Conservation (phyloP, 1,284 basidiomycete genomes). For the Rhodotorula sp. region DNA sequence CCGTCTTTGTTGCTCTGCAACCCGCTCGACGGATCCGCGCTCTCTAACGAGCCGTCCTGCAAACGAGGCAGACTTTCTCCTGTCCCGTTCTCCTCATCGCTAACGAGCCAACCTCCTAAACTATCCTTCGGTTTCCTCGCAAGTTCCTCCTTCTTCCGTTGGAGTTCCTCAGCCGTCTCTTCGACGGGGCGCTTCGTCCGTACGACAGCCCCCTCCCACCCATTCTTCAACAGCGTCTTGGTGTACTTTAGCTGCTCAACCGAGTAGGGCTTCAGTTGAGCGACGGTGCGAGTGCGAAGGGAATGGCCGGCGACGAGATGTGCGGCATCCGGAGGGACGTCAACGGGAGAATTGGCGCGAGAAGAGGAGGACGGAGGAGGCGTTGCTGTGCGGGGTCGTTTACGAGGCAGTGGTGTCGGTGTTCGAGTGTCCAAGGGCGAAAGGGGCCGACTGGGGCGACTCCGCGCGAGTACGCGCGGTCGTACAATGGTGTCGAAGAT, state of each 20-base stretch:
- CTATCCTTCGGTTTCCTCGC: conserved; percentile 19
- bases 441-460: neutral
- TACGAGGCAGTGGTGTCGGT: too few species aligned
- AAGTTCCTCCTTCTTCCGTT: conserved; percentile 20
- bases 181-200: conserved; percentile 32
- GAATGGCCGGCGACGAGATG: conserved; percentile 14
- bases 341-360: neutral
- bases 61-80: neutral
- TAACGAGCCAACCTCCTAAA: conserved; percentile 39
- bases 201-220: conserved; percentile 51
- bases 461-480: neutral
- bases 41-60: neutral
- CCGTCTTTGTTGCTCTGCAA: conserved; percentile 15
- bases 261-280: conserved; percentile 50
- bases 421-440: neutral
- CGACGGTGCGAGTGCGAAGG: conserved; percentile 47
- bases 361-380: neutral
- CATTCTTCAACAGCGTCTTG: conserved; percentile 46
- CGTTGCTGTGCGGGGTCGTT: neutral
- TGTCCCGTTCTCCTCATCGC: neutral
- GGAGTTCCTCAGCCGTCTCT: conserved; percentile 21
- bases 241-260: conserved; percentile 48
- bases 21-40: too few species aligned
- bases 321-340: conserved; percentile 8
- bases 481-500: neutral